Base-by-base conservation (phyloP, 2,329 filamentous ascomycete species). In the Talaromyces sp. region DNA sequence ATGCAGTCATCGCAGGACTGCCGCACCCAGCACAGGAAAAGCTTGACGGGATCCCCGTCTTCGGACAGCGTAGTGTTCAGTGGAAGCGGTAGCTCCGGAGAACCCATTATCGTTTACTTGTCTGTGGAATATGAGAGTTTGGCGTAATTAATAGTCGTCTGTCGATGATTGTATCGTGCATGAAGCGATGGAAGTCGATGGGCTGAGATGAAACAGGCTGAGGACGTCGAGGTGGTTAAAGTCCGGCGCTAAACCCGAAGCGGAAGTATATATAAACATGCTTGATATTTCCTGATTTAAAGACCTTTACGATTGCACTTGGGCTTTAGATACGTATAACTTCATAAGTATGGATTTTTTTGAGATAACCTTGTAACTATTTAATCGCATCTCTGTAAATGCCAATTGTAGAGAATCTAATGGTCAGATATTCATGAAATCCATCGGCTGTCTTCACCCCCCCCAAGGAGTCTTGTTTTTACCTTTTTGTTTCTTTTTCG, bases 1-100 rank as follows among this genome's bases (percentile, higher is more conserved):
- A 77, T 60, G 62, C 75, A 77, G 27, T 64, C 62, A 11, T 66
- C 65, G 62, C 75, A 77, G 0, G 72, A 72, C 60, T 77, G 75
- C 39, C 71, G 65, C 5, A 71, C 65, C 75, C 75, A 77, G 63
- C 75, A 77, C 36, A 70, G 58, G 42, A 61, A 49, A 17, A 58
- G 51, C 36, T 55, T 61, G 55, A 61, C 51, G 36, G 60, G 60
- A 25, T 61, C 60, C 28, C 54, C 60, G 36, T 55, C 36, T 44
- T 61, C 49, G 15, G 49, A 53, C 25, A 30, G 25, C 25, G 49
- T 30, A 17, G 15, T 19, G 49, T 53, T 53, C 17, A 22, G 49
- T 30, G 8, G 28, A 53, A 53, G 5, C 25, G 27, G 17, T 17
- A 53, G 13, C 15, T 53, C 15, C 19, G 22, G 22, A 11, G 28